Conservation (phyloP, 306 rosid genomes). For the Potentilla sterilis region DNA sequence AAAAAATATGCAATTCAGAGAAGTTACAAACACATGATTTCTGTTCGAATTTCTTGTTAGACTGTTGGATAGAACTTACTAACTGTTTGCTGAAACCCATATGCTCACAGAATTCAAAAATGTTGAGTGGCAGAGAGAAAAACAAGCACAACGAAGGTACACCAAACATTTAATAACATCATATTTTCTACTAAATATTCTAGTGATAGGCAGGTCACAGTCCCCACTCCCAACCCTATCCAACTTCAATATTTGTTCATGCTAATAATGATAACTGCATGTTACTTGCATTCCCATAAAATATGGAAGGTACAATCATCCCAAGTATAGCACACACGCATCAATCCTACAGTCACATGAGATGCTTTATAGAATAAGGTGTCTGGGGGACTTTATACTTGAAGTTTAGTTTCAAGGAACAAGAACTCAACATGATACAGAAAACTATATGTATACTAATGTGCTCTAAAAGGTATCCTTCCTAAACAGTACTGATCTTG, state of each 20-base stretch:
- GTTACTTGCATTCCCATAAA: too few species aligned
- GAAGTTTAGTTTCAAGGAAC: not conserved
- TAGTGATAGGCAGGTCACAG: not conserved
- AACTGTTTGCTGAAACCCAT: not conserved
- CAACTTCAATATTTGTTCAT: not conserved
- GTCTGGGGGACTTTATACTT: not conserved
- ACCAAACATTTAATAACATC: not conserved
- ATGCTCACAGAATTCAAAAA: not conserved
- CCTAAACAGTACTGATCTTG: not conserved
- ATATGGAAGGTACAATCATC: not conserved
- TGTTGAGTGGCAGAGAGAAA: not conserved
- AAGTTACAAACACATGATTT: not conserved
- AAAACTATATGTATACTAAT: not conserved
- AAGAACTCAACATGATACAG: not conserved
- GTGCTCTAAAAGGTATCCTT: not conserved
- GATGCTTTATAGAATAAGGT: not conserved
- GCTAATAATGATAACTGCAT: constrained; percentile 1
- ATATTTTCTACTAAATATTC: not conserved
- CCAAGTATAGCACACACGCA: not conserved
- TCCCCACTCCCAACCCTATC: not conserved
- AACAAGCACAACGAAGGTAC: not conserved
- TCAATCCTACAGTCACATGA: not conserved
- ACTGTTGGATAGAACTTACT: not conserved
- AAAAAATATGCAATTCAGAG: not conserved
- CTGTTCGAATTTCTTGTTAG: not conserved